Percentiles rank a stretch among this genome's conserved stretches.
phyloP scores from a whole-genome alignment of 2,329 filamentous ascomycete species.

The Pseudomassariella vexata region DNA sequence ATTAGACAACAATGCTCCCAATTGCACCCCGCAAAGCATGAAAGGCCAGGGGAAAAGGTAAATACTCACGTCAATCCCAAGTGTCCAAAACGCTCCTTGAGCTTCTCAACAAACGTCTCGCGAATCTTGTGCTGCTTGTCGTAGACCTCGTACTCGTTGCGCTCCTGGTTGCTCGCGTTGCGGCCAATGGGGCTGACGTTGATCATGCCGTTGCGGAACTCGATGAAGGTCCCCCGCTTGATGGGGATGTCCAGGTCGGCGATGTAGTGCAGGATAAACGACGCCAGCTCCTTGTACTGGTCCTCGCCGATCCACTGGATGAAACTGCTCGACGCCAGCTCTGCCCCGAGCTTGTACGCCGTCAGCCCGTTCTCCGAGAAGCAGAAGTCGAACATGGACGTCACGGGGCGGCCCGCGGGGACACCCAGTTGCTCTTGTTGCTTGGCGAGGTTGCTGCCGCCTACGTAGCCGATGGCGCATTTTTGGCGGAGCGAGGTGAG shows the following conservation, averaged over 20 bases:
- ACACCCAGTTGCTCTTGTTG: constrained; percentile 93
- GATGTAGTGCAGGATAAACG: constrained; percentile 74
- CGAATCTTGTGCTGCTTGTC: constrained; percentile 75
- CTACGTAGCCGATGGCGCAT: constrained; percentile 85
- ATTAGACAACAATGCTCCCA: background rate
- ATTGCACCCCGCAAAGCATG: too few species aligned
- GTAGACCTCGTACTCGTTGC: constrained; percentile 74
- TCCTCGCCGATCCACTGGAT: constrained; percentile 86
- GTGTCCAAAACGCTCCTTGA: constrained; percentile 78
- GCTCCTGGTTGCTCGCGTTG: constrained; percentile 76
- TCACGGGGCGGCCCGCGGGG: constrained; percentile 61
- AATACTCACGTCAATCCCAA: constrained; percentile 71
- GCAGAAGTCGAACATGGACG: constrained; percentile 90
- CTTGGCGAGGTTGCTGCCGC: constrained; percentile 86
- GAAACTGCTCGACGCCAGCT: constrained; percentile 76
- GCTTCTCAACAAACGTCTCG: constrained; percentile 65
- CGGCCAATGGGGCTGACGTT: constrained; percentile 80
- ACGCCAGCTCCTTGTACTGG: constrained; percentile 71
- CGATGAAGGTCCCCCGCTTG: constrained; percentile 79
- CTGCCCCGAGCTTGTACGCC: constrained; percentile 75
- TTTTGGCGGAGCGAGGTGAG: constrained; percentile 79
- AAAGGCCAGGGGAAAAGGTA: constrained; percentile 6
- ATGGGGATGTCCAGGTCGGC: constrained; percentile 78
- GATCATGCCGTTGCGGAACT: constrained; percentile 90
- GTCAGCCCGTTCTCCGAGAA: constrained; percentile 96